These are phyloP conservation scores for Lasiosphaeria miniovina DNA, from an alignment of 495 filamentous ascomycete genomes.

Conservation along the genomic window DNA sequence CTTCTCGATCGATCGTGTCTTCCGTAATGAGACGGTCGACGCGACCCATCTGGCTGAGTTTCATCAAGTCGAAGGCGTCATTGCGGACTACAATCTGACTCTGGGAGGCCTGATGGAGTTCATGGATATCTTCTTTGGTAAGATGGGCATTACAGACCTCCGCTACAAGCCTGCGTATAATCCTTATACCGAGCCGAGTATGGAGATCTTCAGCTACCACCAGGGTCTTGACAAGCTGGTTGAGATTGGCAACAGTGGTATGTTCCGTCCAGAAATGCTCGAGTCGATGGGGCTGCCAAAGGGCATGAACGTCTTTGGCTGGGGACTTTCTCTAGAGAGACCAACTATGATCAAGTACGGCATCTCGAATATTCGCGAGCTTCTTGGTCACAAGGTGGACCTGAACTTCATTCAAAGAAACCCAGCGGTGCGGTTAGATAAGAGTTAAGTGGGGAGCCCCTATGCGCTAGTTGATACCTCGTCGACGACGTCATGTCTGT, in stretches of 20 bases:
- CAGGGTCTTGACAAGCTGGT: slow-evolving; percentile 86
- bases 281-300: slow-evolving; percentile 76
- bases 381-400: slow-evolving; percentile 82
- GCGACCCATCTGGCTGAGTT: slow-evolving; percentile 96
- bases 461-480: slow-evolving; percentile 4
- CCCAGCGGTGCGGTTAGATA: slow-evolving; percentile 78
- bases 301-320: slow-evolving; percentile 86
- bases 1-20: slow-evolving; percentile 97
- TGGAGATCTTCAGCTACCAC: slow-evolving; percentile 82
- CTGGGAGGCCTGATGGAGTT: slow-evolving; percentile 93
- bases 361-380: slow-evolving; percentile 80
- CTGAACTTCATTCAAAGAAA: slow-evolving; percentile 77
- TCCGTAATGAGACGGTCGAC: slow-evolving; percentile 84
- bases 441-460: slow-evolving; percentile 45
- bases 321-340: slow-evolving; percentile 84
- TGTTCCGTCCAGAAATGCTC: slow-evolving; percentile 97
- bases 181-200: slow-evolving; percentile 86
- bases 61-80: slow-evolving; percentile 97
- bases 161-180: slow-evolving; percentile 74
- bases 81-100: slow-evolving; percentile 89
- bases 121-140: slow-evolving; percentile 92
- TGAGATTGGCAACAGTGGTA: slow-evolving; percentile 96
- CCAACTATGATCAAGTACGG: slow-evolving; percentile 98
- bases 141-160: slow-evolving; percentile 81
- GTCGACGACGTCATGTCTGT: background rate